Base-by-base conservation (phyloP, 768 basidiomycete genomes). In the Leccinellum rugosiceps region DNA sequence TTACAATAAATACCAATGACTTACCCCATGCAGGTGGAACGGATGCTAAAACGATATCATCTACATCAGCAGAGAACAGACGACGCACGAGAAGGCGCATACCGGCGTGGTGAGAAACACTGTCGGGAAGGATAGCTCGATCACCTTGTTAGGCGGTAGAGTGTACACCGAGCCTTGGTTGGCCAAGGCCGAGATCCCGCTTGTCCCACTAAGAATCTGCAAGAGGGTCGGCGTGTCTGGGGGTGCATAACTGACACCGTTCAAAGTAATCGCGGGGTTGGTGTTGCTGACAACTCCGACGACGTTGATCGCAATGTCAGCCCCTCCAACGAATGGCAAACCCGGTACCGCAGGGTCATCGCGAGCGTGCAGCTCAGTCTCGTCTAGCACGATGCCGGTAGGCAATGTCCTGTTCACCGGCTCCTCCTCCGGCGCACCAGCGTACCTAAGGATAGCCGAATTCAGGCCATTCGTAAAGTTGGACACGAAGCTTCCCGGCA, bases 21-120 rank as follows among this genome's bases (percentile, higher is more conserved):
- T 58, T 66, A 80, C 76, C 3, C 78, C 79, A 52, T 79, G 79
- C 23, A 80, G 62, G 63, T 80, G 79, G 65, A 75, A 71, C n/a
- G 74, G 77, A 65, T 75, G 76, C 77, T 66, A 31, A 21, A 9
- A 41, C 25, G n/a, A 51, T n/a, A 41, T n/a, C 38, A 17, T 17
- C 8, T 41, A 19, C 5, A 17, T 61, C 23, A 59, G 46, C 44
- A 48, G 26, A 41, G 15, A 25, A 9, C 10, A 41, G n/a, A 52
- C 17, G 4, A 15, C 26, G 23, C n/a, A 19, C 6, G 35, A 34
- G 38, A 34, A 14, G 43, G 8, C 17, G 58, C 76, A 60, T 53
- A 75, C 75, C 17, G 76, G 77, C n/a, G 62, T 61, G 13, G 44
- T 3, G 21, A 45, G 44, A 45, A 45, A 45, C 14, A 7, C 21